These are phyloP conservation scores for Astragalus membranaceus DNA, from an alignment of 306 rosid species.

Conservation along the genomic window DNA sequence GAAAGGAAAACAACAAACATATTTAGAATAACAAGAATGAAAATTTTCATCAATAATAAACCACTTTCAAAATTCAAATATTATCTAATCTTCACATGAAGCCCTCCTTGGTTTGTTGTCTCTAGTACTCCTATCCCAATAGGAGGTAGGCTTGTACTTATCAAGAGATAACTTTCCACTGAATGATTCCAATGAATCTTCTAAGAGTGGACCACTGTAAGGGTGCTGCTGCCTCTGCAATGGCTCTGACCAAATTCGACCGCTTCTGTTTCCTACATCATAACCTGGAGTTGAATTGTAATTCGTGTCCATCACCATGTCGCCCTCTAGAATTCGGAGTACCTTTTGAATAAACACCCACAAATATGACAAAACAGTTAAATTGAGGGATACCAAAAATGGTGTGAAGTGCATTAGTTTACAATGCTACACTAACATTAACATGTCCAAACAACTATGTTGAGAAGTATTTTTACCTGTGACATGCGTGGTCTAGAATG, in stretches of 20 bases:
- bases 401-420: background rate
- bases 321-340: slow-evolving; percentile 91
- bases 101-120: slow-evolving; percentile 48
- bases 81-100: slow-evolving; percentile 50
- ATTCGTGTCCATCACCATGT: slow-evolving; percentile 77
- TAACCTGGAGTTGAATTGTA: slow-evolving; percentile 59
- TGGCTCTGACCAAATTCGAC: slow-evolving; percentile 68
- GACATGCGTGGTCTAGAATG: slow-evolving; percentile 93
- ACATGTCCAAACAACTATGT: no score
- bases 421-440: background rate
- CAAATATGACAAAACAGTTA: background rate
- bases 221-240: slow-evolving; percentile 55
- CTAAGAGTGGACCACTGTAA: slow-evolving; percentile 48
- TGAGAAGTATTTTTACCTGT: slow-evolving; percentile 48
- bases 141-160: slow-evolving; percentile 42
- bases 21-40: slow-evolving; percentile 20
- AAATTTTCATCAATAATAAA: background rate
- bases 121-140: slow-evolving; percentile 57
- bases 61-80: slow-evolving; percentile 21
- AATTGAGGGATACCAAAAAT: background rate
- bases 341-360: slow-evolving; percentile 52
- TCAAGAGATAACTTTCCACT: slow-evolving; percentile 68
- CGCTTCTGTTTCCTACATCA: slow-evolving; percentile 72
- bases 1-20: slow-evolving; percentile 23
- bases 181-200: slow-evolving; percentile 55